Base-by-base conservation (phyloP, 1,139 yeast genomes). In the Pichia sp. region DNA sequence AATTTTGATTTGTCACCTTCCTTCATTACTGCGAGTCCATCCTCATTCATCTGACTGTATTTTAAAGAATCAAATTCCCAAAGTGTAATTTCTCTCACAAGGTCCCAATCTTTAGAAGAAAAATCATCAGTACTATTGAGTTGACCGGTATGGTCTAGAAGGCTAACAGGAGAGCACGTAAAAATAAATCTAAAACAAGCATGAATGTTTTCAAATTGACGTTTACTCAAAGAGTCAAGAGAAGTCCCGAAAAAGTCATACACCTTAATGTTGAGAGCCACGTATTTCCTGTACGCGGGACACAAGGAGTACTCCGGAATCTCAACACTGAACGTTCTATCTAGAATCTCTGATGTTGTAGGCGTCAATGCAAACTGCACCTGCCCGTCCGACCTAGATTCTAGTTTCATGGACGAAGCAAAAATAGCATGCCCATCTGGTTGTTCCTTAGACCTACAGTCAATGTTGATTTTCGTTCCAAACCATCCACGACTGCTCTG, bases 161-260 rank as follows among this genome's bases (percentile, higher is more conserved):
- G 12, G 5, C 30, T 25, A 10, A 15, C 17, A 4, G 17, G 11
- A 3, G 36, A 22, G 17, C 29, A 25, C 3, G 27, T 7, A 14
- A 30, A 30, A 4, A 51, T 31, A 29, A 47, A 51, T 3, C 45
- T 40, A 28, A 53, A 51, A 10, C 50, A 45, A 7, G 21, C 9
- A 5, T 33, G n/a, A 7, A 53, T 45, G 29, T 50, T 52, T 1
- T 35, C 35, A 28, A 35, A 51, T 33, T 53, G 57, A 15, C 16
- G 5, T 3, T 42, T 41, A 1, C 42, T 32, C 8, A 53, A 41
- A 3, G 34, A 30, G 4, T 45, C 45, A 23, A 53, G 34, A 11
- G 38, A 29, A 10, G 48, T 35, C 4, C 39, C 37, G 34, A 42
- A 50, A 12, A 38, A 43, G 25, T 50, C 46, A 11, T 39, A 28